Conservation (phyloP, 1,284 basidiomycete species). For the Trichosporon sp. region DNA sequence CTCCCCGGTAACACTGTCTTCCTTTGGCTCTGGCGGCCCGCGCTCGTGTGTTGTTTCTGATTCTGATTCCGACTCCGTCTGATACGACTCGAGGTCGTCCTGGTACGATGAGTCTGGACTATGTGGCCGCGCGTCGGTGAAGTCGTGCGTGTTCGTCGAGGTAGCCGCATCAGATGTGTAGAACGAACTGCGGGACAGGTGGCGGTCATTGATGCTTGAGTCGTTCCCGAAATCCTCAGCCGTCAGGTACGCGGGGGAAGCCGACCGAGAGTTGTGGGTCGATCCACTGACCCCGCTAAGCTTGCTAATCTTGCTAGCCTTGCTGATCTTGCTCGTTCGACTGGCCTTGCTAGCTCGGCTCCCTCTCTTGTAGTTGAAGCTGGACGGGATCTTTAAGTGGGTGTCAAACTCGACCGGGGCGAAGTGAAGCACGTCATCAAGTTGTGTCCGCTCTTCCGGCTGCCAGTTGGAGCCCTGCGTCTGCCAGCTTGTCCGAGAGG, state of each 20-base stretch:
- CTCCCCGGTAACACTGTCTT: neutral
- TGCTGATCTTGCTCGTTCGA: neutral
- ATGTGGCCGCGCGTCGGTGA: conserved; percentile 4
- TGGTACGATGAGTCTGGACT: conserved; percentile 13
- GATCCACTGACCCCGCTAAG: neutral
- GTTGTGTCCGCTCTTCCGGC: conserved; percentile 10
- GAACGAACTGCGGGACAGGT: conserved; percentile 4
- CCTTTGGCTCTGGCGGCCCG: neutral
- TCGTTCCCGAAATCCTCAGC: conserved; percentile 13
- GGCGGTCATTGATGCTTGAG: conserved; percentile 8
- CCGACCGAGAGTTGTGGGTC: conserved; percentile 10
- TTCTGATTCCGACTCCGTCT: conserved; percentile 1
- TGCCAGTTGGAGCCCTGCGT: conserved; percentile 6
- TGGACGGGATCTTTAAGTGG: neutral
- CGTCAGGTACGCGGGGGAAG: neutral
- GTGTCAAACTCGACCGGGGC: conserved; percentile 11
- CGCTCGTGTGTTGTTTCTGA: conserved; percentile 1
- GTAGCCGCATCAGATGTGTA: neutral
- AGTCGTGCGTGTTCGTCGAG: conserved; percentile 6
- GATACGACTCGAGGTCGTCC: neutral
- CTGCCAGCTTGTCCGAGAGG: conserved; percentile 8
- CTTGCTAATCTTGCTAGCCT: conserved; percentile 4
- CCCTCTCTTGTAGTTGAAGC: neutral
- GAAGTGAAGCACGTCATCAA: conserved; percentile 1
- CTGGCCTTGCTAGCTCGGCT: conserved; percentile 12